Conservation (phyloP, 805 yeast species). For the Wickerhamomyces chaumierensis region DNA sequence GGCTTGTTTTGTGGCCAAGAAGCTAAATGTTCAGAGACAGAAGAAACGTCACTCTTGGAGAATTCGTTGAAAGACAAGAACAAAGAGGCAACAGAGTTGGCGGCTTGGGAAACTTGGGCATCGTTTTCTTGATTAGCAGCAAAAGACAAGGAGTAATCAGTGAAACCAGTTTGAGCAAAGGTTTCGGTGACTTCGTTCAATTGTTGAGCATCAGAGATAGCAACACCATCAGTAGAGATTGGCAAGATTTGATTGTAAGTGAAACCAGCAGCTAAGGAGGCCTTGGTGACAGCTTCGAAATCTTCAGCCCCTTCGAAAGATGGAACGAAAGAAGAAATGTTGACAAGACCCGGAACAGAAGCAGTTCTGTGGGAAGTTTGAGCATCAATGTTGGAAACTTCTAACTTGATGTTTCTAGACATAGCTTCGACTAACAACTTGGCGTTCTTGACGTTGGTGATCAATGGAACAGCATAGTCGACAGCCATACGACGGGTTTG, state of each 20-base stretch:
- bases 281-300: conserved; percentile 56
- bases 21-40: conserved; percentile 68
- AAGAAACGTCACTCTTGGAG: conserved; percentile 53
- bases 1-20: conserved; percentile 81
- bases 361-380: conserved; percentile 84
- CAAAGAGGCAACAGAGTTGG: conserved; percentile 63
- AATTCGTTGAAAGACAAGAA: conserved; percentile 73
- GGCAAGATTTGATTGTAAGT: conserved; percentile 78
- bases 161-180: conserved; percentile 50
- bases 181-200: conserved; percentile 46
- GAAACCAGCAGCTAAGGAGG: conserved; percentile 78
- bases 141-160: conserved; percentile 74
- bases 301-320: conserved; percentile 41
- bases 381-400: conserved; percentile 68
- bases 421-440: conserved; percentile 92
- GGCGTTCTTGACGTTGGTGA: conserved; percentile 96
- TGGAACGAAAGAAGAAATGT: conserved; percentile 72
- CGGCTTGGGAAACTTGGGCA: conserved; percentile 46
- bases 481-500: conserved; percentile 99
- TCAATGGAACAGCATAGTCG: conserved; percentile 94
- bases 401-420: conserved; percentile 53
- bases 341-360: conserved; percentile 77
- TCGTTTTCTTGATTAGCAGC: conserved; percentile 73
- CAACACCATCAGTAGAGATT: conserved; percentile 47
- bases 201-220: conserved; percentile 54